These are phyloP conservation scores for Leccinum longicurvipes DNA, from an alignment of 768 basidiomycete species.

Conservation along the genomic window DNA sequence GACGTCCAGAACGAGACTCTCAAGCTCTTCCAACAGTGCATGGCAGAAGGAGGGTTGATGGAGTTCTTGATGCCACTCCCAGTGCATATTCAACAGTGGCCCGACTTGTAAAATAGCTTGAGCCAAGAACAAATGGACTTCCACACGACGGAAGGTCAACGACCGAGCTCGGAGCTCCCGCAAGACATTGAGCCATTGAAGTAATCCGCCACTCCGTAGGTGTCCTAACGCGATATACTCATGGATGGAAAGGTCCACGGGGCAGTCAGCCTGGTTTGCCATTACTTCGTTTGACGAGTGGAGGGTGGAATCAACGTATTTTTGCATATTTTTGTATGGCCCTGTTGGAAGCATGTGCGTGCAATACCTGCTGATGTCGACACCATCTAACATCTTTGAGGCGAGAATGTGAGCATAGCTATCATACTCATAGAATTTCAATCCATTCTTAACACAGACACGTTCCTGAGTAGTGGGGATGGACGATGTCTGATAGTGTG, in stretches of 20 bases:
- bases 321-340: constrained; percentile 35
- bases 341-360: constrained; percentile 32
- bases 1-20: constrained; percentile 34
- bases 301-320: constrained; percentile 33
- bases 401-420: constrained; percentile 9
- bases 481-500: constrained; percentile 5
- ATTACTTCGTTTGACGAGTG: constrained; percentile 45
- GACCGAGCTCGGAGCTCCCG: constrained; percentile 41
- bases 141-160: constrained; percentile 38
- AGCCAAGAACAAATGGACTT: constrained; percentile 40
- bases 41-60: constrained; percentile 31
- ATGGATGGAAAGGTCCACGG: constrained; percentile 38
- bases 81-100: constrained; percentile 9
- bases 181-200: constrained; percentile 52
- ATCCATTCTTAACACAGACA: constrained; percentile 35
- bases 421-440: constrained; percentile 33
- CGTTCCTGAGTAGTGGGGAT: constrained; percentile 18
- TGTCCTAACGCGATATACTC: constrained; percentile 45
- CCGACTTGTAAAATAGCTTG: constrained; percentile 48
- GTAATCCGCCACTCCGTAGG: constrained; percentile 40
- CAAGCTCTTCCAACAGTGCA: constrained; percentile 36
- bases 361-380: constrained; percentile 24
- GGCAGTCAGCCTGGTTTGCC: constrained; percentile 41
- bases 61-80: constrained; percentile 43
- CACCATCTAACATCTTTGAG: constrained; percentile 8